Base-by-base conservation (phyloP, 2,329 filamentous ascomycete species). In the Ampelomyces quisqualis region DNA sequence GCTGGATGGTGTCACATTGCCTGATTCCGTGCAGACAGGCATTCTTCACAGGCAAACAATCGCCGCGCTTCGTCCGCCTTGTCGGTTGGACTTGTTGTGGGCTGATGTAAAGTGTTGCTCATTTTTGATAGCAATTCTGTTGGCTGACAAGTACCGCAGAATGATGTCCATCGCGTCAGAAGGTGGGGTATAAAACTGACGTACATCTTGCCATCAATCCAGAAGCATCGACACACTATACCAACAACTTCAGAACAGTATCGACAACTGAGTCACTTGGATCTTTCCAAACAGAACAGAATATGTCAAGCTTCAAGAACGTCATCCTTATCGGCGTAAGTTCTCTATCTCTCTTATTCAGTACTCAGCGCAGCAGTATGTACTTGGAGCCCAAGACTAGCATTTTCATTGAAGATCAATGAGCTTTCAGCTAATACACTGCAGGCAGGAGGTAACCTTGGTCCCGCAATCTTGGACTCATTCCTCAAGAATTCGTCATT, bases 401-500 rank as follows among this genome's bases (percentile, higher is more conserved):
- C n/a, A n/a, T n/a, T n/a, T n/a, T n/a, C n/a, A n/a, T n/a, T n/a
- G n/a, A n/a, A n/a, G n/a, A n/a, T n/a, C n/a, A n/a, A n/a, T n/a
- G n/a, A n/a, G n/a, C n/a, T n/a, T n/a, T n/a, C n/a, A n/a, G n/a
- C 47, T 61, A 20, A 62, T 36, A 20, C 19, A 17, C 7, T 3
- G 8, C 21, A 67, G 58, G 66, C 68, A 23, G 53, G 57, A 17
- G 72, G 73, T 32, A 73, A 73, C 35, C 62, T 75, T 13, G 73
- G 73, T 1, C 67, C 67, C 6, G 52, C 65, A 7, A 58, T 76
- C 29, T 57, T 76, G 18, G 40, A 65, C 8, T 62, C 65, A 4
- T 70, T 77, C 32, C 53, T 71, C 5, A 53, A 67, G 2, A 45
- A 62, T 4, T 64, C 63, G n/a, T 60, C 65, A 8, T 79, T 84